Evolutionary conservation across 163 green algal species (phyloP), one percentile per base, ranked within the genome.

Genomic region (Botryococcus braunii): DNA sequence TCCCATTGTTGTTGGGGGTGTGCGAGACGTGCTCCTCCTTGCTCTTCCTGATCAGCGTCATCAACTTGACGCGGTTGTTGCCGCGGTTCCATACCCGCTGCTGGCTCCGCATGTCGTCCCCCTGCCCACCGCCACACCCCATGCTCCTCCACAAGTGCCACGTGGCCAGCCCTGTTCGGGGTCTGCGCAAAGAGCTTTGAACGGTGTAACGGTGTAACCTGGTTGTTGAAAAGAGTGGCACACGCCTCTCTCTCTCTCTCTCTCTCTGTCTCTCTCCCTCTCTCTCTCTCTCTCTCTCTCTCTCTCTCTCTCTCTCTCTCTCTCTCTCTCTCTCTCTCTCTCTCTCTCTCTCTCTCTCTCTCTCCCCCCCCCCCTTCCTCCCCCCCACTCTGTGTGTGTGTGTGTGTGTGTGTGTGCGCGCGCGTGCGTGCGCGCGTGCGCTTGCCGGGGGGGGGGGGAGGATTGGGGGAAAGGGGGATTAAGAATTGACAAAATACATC

Each of bases 61-160:
- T 63, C 36, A 71, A 21, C 65, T 71, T 71, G 25, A 39, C 23
- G 50, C 50, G 52, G 23, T 46, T 27, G 52, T 71, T 55, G 37
- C 47, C 39, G 5, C 27, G 21, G 41, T 72, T 72, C 66, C 66
- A 72, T 2, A 72, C 56, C 9, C 39, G 35, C 27, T 46, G 21
- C 48, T 38, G 62, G 31, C 31, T 46, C 21, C 77, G 56, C 23
- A 69, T 66, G 21, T 66, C 48, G 9, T 67, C 21, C 7, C 75
- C 62, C 62, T 58, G 41, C 50, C 32, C n/a, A n/a, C 32, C 13
- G 6, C 8, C 32, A 7, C 32, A 61, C 9, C 6, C 13, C 8
- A 61, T 8, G 6, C n/a, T 7, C 13, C 13, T 61, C 9, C 17
- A 55, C 50, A 32, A 38, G 13, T 29, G n/a, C 9, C 50, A 21